Evolutionary conservation across 345 rosid genomes (phyloP).

Genomic region (Melaleuca alternifolia): DNA sequence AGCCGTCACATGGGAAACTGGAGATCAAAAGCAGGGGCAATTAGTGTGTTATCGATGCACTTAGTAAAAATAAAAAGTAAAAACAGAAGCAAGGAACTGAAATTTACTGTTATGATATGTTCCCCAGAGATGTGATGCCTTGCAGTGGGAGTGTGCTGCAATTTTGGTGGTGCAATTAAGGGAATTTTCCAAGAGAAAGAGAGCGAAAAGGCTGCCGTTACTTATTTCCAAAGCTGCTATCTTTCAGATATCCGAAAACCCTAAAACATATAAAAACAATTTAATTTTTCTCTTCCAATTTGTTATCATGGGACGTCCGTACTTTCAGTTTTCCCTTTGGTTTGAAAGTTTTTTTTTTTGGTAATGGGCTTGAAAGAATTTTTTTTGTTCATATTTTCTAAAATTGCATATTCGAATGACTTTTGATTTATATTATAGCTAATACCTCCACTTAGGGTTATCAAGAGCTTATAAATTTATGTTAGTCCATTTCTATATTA

Average conservation of each 20-base stretch:
- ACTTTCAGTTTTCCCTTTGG: not conserved
- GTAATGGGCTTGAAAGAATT: no score
- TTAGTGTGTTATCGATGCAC: not conserved
- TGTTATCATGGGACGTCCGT: not conserved
- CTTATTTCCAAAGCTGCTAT: slow-evolving; percentile 9
- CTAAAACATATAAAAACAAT: not conserved
- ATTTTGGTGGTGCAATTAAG: slow-evolving; percentile 4
- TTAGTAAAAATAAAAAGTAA: not conserved
- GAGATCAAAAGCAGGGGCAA: not conserved
- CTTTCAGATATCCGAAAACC: not conserved
- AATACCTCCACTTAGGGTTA: not conserved
- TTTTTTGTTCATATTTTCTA: not conserved
- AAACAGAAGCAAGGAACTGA: not conserved
- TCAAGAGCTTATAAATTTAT: not conserved
- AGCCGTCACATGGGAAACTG: not conserved
- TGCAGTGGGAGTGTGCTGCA: slow-evolving; percentile 9
- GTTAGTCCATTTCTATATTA: not conserved
- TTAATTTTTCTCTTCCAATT: not conserved
- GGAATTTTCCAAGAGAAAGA: not conserved
- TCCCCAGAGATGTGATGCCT: slow-evolving; percentile 3
- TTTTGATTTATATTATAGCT: not conserved
- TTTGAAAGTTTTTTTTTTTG: not conserved
- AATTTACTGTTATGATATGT: not conserved
- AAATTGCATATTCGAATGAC: not conserved
- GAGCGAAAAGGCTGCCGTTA: not conserved